Percentiles rank a stretch among this genome's conserved stretches.
phyloP scores from a whole-genome alignment of 2,329 filamentous ascomycete species.

The Rhynchosporium graminicola region DNA sequence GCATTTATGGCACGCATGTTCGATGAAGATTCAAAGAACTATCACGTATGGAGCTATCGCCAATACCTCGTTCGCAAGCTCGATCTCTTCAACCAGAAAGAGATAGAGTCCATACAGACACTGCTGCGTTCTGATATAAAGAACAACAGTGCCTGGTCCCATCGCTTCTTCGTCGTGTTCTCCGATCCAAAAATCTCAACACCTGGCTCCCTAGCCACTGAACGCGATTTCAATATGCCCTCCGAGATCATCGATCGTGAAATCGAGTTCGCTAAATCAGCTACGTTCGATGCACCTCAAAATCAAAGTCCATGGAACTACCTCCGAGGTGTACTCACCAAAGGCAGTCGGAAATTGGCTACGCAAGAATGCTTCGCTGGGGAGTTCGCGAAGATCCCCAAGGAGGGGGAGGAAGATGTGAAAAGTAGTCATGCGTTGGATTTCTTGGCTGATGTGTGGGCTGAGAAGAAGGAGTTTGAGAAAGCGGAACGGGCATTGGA shows the following conservation, averaged over 20 bases:
- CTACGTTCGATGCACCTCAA: constrained; percentile 80
- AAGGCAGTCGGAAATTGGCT: constrained; percentile 56
- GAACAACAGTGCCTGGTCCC: constrained; percentile 98
- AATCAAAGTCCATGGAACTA: constrained; percentile 97
- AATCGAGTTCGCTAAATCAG: constrained; percentile 69
- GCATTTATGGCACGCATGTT: constrained; percentile 81
- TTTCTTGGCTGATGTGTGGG: constrained; percentile 66
- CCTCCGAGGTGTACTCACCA: constrained; percentile 71
- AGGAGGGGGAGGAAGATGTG: constrained; percentile 51
- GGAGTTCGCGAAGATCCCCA: constrained; percentile 51
- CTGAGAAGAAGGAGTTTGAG: constrained; percentile 55
- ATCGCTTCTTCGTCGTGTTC: constrained; percentile 93
- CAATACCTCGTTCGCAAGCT: constrained; percentile 67
- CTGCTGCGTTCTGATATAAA: constrained; percentile 80
- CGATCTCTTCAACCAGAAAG: constrained; percentile 62
- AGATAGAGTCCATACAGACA: constrained; percentile 70
- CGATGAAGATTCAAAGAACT: constrained; percentile 88
- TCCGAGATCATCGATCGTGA: constrained; percentile 70
- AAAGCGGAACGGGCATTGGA: constrained; percentile 70
- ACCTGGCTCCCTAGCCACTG: constrained; percentile 49
- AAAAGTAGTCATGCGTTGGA: constrained; percentile 69
- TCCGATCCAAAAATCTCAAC: constrained; percentile 57
- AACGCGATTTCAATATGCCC: constrained; percentile 58
- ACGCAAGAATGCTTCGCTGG: constrained; percentile 51
- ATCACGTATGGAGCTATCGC: constrained; percentile 97